A percentile compares a stretch with the other conserved stretches of the same genome.
phyloP scores from a whole-genome alignment of 345 rosid genomes.

The Clausena lansium region DNA sequence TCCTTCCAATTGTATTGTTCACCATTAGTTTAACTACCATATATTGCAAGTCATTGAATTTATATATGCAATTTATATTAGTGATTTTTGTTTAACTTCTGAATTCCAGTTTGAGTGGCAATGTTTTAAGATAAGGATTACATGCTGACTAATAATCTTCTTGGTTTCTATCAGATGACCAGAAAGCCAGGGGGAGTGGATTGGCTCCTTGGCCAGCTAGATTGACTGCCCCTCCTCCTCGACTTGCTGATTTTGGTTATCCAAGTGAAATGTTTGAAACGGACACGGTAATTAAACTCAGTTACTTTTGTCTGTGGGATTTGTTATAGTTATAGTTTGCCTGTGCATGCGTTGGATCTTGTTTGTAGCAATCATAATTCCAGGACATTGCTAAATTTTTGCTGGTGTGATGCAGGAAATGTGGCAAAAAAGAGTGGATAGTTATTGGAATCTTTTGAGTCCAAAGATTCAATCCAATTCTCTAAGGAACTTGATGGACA shows the following conservation, averaged over 20 bases:
- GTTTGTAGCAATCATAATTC: background rate
- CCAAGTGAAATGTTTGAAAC: conserved; percentile 74
- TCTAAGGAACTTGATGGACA: conserved; percentile 92
- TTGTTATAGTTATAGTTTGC: background rate
- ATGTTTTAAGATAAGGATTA: background rate
- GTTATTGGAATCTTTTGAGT: conserved; percentile 77
- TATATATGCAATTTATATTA: background rate
- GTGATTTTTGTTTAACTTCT: background rate
- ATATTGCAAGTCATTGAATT: background rate
- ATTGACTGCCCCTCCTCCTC: conserved; percentile 74
- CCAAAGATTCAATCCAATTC: conserved; percentile 67
- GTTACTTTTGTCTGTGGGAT: background rate
- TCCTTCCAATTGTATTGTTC: background rate
- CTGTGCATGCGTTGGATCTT: background rate
- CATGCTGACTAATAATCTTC: conserved; percentile 11
- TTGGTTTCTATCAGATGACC: conserved; percentile 56
- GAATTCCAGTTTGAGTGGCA: background rate
- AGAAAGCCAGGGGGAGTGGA: conserved; percentile 74
- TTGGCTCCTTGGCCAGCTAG: conserved; percentile 99
- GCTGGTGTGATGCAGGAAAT: conserved; percentile 46
- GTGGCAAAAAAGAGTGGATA: conserved; percentile 74
- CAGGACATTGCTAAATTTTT: conserved; percentile 14
- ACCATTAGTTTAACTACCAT: background rate
- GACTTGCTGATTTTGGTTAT: conserved; percentile 91
- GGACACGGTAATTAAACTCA: conserved; percentile 56